phyloP scores from a whole-genome alignment of 352 stramenopile species.

The Pythium dissimile region DNA sequence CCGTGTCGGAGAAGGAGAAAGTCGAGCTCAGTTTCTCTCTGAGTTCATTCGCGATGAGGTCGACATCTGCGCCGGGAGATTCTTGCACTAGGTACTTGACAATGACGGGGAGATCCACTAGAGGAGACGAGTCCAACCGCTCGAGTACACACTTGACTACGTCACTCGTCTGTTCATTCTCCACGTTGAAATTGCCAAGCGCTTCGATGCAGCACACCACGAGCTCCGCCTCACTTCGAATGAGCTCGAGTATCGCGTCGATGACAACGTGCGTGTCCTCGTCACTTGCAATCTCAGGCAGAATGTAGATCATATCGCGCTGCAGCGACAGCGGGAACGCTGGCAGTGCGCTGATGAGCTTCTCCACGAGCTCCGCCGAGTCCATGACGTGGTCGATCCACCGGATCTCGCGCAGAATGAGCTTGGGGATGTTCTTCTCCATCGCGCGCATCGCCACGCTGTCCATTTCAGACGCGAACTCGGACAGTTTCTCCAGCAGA shows the following conservation, averaged over 20 bases:
- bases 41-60: constrained; percentile 37
- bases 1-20: constrained; percentile 24
- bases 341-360: constrained; percentile 43
- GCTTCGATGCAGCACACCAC: constrained; percentile 60
- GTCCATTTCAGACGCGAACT: constrained; percentile 38
- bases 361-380: constrained; percentile 40
- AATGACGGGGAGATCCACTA: constrained; percentile 46
- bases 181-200: constrained; percentile 59
- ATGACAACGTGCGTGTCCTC: constrained; percentile 40
- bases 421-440: constrained; percentile 50
- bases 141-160: constrained; percentile 45
- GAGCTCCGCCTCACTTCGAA: constrained; percentile 39
- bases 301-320: constrained; percentile 64
- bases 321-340: constrained; percentile 44
- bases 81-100: constrained; percentile 66
- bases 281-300: constrained; percentile 58
- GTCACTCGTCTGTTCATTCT: constrained; percentile 32
- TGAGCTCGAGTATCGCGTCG: constrained; percentile 48
- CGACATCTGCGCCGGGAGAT: constrained; percentile 29
- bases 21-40: constrained; percentile 50
- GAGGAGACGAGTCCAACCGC: constrained; percentile 42
- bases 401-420: constrained; percentile 60
- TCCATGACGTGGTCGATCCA: constrained; percentile 59
- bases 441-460: constrained; percentile 18
- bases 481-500: constrained; percentile 52